Conservation (phyloP, 2,329 filamentous ascomycete genomes). For the Fusarium avenaceum region DNA sequence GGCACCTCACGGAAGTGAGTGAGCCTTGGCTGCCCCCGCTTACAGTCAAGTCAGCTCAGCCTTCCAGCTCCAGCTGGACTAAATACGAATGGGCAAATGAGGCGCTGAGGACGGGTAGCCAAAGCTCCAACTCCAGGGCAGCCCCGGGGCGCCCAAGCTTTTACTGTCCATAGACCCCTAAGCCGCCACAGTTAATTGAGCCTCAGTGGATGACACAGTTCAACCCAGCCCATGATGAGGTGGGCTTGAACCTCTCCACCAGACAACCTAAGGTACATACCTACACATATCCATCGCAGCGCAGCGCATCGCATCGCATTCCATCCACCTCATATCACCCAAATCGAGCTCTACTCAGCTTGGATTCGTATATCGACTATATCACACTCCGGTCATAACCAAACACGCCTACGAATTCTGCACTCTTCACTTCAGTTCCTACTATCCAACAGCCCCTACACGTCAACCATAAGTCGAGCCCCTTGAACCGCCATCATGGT, state of each 20-base stretch:
- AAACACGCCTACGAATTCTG: background rate
- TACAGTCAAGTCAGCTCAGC: constrained; percentile 6
- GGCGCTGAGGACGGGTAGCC: constrained; percentile 8
- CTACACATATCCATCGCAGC: constrained; percentile 2
- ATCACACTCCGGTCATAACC: background rate
- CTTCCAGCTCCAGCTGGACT: background rate
- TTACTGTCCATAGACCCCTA: background rate
- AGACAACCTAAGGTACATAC: no score
- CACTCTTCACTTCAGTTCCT: background rate
- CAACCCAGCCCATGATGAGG: background rate
- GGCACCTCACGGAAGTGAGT: background rate
- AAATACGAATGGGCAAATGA: constrained; percentile 3
- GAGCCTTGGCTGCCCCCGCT: constrained; percentile 23
- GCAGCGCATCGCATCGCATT: constrained; percentile 18
- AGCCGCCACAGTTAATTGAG: constrained; percentile 24
- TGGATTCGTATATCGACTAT: background rate
- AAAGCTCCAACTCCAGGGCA: constrained; percentile 5
- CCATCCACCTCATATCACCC: background rate
- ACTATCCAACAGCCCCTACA: background rate
- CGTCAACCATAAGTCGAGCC: constrained; percentile 3
- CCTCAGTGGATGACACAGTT: constrained; percentile 22
- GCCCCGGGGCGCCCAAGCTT: constrained; percentile 16
- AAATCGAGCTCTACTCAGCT: constrained; percentile 1
- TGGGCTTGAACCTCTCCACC: constrained; percentile 5
- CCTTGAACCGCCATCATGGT: constrained; percentile 72